A percentile compares a stretch with the other conserved stretches of the same genome.
phyloP scores from a whole-genome alignment of 1,284 basidiomycete genomes.

The Rhodotorula sp. region DNA sequence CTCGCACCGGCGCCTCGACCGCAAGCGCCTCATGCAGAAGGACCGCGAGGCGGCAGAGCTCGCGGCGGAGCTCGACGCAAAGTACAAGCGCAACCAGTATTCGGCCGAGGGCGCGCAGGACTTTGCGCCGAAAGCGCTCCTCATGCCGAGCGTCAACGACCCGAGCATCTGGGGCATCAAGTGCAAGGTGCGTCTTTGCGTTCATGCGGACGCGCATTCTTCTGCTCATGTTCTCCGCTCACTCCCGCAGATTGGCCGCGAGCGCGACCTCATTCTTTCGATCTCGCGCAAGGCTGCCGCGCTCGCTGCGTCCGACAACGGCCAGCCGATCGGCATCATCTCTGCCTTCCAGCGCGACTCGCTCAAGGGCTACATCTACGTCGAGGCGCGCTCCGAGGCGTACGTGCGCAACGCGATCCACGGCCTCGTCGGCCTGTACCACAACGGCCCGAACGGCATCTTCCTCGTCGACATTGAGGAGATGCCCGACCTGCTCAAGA shows the following conservation, averaged over 20 bases:
- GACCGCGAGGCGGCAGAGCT: constrained; percentile 84
- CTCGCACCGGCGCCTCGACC: constrained; percentile 76
- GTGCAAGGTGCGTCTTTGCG: constrained; percentile 68
- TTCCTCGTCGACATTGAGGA: constrained; percentile 93
- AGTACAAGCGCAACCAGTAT: constrained; percentile 67
- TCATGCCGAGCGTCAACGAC: constrained; percentile 96
- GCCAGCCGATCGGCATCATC: constrained; percentile 75
- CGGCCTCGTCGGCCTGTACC: constrained; percentile 90
- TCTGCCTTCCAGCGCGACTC: constrained; percentile 96
- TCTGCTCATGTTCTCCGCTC: neutral
- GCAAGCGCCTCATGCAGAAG: constrained; percentile 71
- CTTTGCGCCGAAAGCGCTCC: constrained; percentile 87
- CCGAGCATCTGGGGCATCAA: constrained; percentile 94
- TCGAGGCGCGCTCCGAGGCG: constrained; percentile 85
- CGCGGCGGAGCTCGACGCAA: constrained; percentile 77
- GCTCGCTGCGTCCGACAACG: constrained; percentile 64
- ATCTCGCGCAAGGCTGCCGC: constrained; percentile 90
- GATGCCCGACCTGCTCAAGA: constrained; percentile 94
- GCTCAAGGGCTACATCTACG: constrained; percentile 90
- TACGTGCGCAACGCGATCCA: constrained; percentile 82
- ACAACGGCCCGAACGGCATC: constrained; percentile 52
- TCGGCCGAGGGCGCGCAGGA: constrained; percentile 61
- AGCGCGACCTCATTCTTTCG: constrained; percentile 88
- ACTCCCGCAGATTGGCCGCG: constrained; percentile 71
- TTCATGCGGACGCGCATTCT: neutral